These are phyloP conservation scores for Chlorella ohadii DNA, from an alignment of 139 green algal species.

Conservation along the genomic window DNA sequence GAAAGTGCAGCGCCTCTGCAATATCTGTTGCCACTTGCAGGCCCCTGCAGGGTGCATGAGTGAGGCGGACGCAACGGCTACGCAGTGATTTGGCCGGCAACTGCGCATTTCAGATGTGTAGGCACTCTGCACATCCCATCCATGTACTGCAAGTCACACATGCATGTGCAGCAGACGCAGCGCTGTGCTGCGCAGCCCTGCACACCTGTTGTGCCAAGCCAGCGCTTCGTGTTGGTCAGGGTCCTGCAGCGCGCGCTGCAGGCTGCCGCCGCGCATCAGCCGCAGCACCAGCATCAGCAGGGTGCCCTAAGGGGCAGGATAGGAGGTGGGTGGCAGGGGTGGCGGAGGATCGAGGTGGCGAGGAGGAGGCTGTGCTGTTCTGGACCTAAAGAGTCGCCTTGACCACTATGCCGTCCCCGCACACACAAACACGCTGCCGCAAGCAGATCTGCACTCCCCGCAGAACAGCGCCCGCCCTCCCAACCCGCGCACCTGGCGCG, in stretches of 20 bases:
- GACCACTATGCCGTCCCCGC: no score
- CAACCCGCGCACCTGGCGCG: background rate
- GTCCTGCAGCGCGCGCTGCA: conserved; percentile 1
- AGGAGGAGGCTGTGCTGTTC: no score
- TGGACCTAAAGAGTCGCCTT: no score
- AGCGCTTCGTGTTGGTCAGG: background rate
- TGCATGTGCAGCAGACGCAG: no score
- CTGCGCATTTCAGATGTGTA: no score
- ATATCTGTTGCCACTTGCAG: background rate
- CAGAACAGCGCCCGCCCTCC: no score
- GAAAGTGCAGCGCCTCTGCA: conserved; percentile 9
- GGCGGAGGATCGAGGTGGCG: no score
- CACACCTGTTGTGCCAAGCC: background rate
- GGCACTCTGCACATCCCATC: no score
- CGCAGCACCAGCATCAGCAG: conserved; percentile 1
- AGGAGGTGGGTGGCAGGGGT: no score
- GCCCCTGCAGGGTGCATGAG: background rate
- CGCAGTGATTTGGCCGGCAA: background rate
- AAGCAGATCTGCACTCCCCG: no score
- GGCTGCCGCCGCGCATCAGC: conserved; percentile 8
- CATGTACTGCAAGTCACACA: no score
- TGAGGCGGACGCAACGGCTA: background rate
- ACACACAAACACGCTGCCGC: no score
- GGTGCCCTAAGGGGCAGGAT: background rate
- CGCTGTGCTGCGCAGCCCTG: background rate